Base-by-base conservation (phyloP, 129 eudicot species). In the Rutidosis leptorrhynchoides region DNA sequence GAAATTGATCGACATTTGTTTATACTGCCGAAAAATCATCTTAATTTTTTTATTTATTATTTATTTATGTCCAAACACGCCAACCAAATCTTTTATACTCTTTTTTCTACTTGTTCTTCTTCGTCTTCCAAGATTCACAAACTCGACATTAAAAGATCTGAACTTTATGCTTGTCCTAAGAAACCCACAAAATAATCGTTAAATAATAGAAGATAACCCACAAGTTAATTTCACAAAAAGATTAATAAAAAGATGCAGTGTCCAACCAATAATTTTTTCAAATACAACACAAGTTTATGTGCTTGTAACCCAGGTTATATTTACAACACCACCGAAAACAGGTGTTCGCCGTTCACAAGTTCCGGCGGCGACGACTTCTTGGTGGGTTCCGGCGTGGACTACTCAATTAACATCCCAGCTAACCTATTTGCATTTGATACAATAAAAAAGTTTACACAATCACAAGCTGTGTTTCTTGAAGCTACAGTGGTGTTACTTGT, bases 391-490 rank as follows among this genome's bases (percentile, higher is more conserved):
- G 97, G 97, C 24, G 90, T 91, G 17, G 87, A 85, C 49, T 85
- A 83, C 30, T 74, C 90, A 3, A 62, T 81, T n/a, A 61, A 77
- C 37, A 79, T 91, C 55, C 94, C 97, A 0, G 77, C 76, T 57
- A 81, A 87, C 33, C 68, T 91, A 23, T 91, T 91, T 65, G 75
- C 90, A 6, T 87, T 87, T 49, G 95, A 91, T 37, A 76, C 89
- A 2, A 87, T 91, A 33, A 91, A 77, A 61, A 83, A 60, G 79
- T 87, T 81, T 24, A 91, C 97, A 2, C 97, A 87, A 55, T 91
- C 97, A 20, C 96, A 91, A 28, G 94, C 96, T 42, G 93, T 87
- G 73, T 87, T 87, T 64, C 89, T 91, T 2, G 94, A 91, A 62
- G 79, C 96, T 26, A 91, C 97, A 0, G 28, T 76, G 1, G 73